Base-by-base conservation (phyloP, 495 filamentous ascomycete species). In the Aspergillus ellipticus region DNA sequence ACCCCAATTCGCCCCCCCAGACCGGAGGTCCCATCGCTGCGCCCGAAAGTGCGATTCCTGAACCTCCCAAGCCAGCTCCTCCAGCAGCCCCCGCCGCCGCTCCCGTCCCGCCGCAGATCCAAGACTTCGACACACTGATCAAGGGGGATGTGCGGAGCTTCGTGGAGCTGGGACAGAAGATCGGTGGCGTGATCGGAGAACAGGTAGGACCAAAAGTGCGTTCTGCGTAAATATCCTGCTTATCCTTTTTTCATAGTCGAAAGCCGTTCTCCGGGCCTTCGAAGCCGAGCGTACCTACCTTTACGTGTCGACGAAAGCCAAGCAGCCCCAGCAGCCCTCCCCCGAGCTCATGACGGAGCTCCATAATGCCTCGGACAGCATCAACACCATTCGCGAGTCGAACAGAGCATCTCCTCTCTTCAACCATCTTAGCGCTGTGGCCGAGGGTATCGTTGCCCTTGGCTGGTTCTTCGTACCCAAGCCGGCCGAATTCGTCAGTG, bases 41-140 rank as follows among this genome's bases (percentile, higher is more conserved):
- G 19, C 58, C 76, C 42, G 63, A 76, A 11, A 66, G 75, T 20
- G 50, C 71, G 8, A 64, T 50, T 7, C 67, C 68, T 10, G 66
- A 69, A 49, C 71, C 74, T 49, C 73, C 74, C 22, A 69, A 69
- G 49, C 70, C 79, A 19, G 51, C 73, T 45, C 68, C 77, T 45
- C 73, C 74, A 8, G 73, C 77, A 17, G 68, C 70, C 9, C 78
- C 75, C 28, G 74, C 78, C 33, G 67, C 76, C 20, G 82, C 88
- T 58, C 77, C 81, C 10, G 67, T 95, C 29, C 93, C 92, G 21
- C 83, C 84, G 35, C 82, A 84, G 42, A 83, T 98, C 51, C 83
- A 90, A 64, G 92, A 90, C 55, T 97, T 92, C 66, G 92, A 97
- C 66, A 75, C 72, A 56, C 80, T 97, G 62, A 85, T 98, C 59